Percentiles rank a stretch among this genome's conserved stretches.
Conservation (phyloP, 2,329 filamentous ascomycete species). For the Sporothrix brunneoviolacea region DNA sequence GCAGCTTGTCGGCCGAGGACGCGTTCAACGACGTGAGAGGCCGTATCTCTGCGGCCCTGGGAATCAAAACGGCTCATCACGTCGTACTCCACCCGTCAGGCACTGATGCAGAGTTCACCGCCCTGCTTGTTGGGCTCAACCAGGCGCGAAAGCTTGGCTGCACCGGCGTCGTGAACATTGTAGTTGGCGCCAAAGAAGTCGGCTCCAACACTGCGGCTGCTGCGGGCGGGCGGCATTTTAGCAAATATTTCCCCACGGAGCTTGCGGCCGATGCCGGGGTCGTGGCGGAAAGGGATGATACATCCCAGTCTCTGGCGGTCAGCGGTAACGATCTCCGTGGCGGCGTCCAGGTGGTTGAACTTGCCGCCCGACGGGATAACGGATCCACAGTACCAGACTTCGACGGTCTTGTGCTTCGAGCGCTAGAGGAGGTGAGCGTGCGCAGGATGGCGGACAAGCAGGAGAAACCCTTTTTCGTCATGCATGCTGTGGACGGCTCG, state of each 20-base stretch:
- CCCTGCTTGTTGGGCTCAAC: slow-evolving; percentile 3
- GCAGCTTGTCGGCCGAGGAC: not conserved
- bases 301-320: not conserved
- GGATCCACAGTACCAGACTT: slow-evolving; percentile 5
- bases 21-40: not conserved
- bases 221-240: slow-evolving; percentile 8
- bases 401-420: slow-evolving; percentile 1
- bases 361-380: not conserved
- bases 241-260: slow-evolving; percentile 1
- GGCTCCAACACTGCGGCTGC: slow-evolving; percentile 12
- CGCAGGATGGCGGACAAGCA: not conserved
- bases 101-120: slow-evolving; percentile 12
- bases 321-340: not conserved
- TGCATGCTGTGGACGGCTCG: slow-evolving; percentile 12
- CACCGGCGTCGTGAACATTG: slow-evolving; percentile 5
- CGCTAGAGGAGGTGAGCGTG: not conserved
- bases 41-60: not conserved
- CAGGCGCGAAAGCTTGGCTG: slow-evolving; percentile 1
- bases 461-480: slow-evolving; percentile 1
- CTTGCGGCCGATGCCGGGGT: not conserved
- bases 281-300: not conserved
- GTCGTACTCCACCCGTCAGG: slow-evolving; percentile 10
- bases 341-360: slow-evolving; percentile 4
- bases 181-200: slow-evolving; percentile 11
- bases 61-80: slow-evolving; percentile 3